Base-by-base conservation (phyloP, 2,329 filamentous ascomycete genomes). In the Botryotinia convoluta region DNA sequence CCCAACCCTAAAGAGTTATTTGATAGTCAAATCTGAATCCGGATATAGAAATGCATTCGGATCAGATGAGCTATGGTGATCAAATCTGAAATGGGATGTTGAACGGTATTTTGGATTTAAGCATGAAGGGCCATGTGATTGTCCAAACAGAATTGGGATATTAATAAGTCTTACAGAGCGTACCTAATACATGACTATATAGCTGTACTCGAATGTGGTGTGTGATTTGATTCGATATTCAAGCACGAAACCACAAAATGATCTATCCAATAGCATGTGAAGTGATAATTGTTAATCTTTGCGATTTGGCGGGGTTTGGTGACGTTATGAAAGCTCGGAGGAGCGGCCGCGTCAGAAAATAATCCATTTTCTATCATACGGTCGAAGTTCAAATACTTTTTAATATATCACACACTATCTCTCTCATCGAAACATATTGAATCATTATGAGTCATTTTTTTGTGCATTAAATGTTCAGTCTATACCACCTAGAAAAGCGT, bases 371-470 rank as follows among this genome's bases (percentile, higher is more conserved):
- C 60, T 39, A 63, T n/a, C 20, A 2, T 22, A n/a, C 29, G 22
- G 14, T 54, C 45, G 64, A 67, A 39, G 16, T 29, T 39, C 64
- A 54, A 54, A 54, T 37, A 54, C 20, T 57, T 57, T 67, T 16
- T 26, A 48, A 35, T 14, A 51, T 67, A n/a, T 67, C 26, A 29
- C 64, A 29, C n/a, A 39, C 37, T 57, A 20, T 68, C 22, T 57
- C n/a, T 68, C 48, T 42, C 45, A 42, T 68, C 26, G 29, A 42
- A 57, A 68, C 26, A 57, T 42, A 57, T 68, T 16, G 65, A 68
- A 68, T 68, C 65, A 68, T 57, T 68, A 57, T 57, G 65, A 68
- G 8, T 69, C 65, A 69, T 57, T 69, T 26, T 57, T 10, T 32
- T 18, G 16, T 3, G 42, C 39, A 42, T 57, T 57, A 37, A 42